Base-by-base conservation (phyloP, 495 filamentous ascomycete genomes). In the Penicillium samsonianum region DNA sequence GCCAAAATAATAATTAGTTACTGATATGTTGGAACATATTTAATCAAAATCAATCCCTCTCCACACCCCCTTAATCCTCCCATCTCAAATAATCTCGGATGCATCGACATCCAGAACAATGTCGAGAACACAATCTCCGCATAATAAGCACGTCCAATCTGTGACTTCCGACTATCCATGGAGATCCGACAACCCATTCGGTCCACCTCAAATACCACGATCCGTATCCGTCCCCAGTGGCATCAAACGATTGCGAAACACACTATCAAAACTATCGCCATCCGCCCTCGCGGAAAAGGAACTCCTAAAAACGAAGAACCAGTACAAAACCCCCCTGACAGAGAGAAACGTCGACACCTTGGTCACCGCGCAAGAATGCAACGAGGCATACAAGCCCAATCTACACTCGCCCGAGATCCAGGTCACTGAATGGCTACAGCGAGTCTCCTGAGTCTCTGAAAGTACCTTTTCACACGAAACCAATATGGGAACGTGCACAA, bases 391-490 rank as follows among this genome's bases (percentile, higher is more conserved):
- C 73, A 65, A 86, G 79, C 47, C 64, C 67, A 41, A 87, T 82
- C 57, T 81, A 59, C 59, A 75, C 79, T 58, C 73, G 63, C 53
- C 83, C 78, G 72, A 88, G 75, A 50, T 89, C 80, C 79, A 84
- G 69, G 64, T 92, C 82, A 71, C 84, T 73, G 70, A 87, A 82
- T 79, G 89, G 89, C 66, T 91, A 79, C 76, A 82, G 76, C 65
- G 83, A 74, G 41, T 88, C 82, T 67, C 78, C 78, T 71, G 67
- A 65, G 41, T 25, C 17, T 22, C 17, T 22, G n/a, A 53, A 28
- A 23, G 54, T 22, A 19, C 47, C 41, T 38, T 26, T 17, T 7
- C 26, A 41, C 35, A 38, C 37, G n/a, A 20, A n/a, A 16, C 40
- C n/a, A 1, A 8, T 22, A 22, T 5, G 38, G 19, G 17, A 43